These are phyloP conservation scores for Piper betle DNA, from an alignment of 164 flowering plant species.

Conservation along the genomic window DNA sequence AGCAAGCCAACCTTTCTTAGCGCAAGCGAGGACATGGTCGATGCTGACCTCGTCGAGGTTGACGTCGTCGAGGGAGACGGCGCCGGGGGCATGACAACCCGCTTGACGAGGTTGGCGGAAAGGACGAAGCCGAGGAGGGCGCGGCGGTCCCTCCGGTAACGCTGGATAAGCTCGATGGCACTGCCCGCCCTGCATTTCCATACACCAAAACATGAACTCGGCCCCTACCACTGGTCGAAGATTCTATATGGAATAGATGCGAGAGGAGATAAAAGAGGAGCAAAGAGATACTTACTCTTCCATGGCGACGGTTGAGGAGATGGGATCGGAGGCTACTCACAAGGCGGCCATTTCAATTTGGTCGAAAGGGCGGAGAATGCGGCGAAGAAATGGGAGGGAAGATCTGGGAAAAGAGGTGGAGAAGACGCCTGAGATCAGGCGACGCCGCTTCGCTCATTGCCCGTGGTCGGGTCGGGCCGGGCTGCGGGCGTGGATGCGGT, in stretches of 20 bases:
- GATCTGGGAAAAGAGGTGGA: too few relatives aligned
- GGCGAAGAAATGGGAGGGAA: too few relatives aligned
- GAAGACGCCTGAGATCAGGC: too few relatives aligned
- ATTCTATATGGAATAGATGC: neutral
- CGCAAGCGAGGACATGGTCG: conserved; percentile 75
- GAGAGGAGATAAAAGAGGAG: neutral
- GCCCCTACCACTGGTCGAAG: too few relatives aligned
- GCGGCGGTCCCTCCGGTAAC: conserved; percentile 78
- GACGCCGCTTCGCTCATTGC: too few relatives aligned
- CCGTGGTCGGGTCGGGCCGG: too few relatives aligned
- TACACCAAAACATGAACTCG: conserved; percentile 1
- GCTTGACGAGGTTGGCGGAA: conserved; percentile 81
- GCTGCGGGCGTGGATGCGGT: too few relatives aligned
- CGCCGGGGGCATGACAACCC: conserved; percentile 95
- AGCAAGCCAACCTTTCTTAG: conserved; percentile 49
- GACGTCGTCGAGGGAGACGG: conserved; percentile 89
- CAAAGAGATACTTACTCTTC: conserved; percentile 5
- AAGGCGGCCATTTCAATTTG: too few relatives aligned
- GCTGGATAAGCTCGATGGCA: conserved; percentile 58
- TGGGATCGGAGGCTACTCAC: too few relatives aligned
- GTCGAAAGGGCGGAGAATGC: too few relatives aligned
- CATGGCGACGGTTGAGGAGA: neutral
- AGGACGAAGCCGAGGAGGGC: conserved; percentile 69
- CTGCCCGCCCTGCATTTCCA: conserved; percentile 55
- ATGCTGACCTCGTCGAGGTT: conserved; percentile 98